Base-by-base conservation (phyloP, 2,329 filamentous ascomycete species). In the Monosporascus cannonballus region DNA sequence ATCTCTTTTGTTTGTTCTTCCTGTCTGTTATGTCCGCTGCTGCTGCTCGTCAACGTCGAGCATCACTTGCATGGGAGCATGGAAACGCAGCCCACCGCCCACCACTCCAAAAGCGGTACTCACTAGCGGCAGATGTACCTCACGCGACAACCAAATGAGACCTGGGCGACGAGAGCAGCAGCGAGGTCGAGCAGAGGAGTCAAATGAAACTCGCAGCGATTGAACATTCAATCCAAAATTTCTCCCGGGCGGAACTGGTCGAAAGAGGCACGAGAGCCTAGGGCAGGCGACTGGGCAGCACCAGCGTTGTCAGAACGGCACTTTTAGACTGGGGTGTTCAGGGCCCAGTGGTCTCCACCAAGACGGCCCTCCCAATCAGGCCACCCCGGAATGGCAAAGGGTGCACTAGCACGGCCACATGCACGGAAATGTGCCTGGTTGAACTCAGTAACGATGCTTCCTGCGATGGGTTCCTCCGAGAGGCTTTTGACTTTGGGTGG, bases 271-370 rank as follows among this genome's bases (percentile, higher is more conserved):
- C 34, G 38, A 48, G 38, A 24, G 51, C 51, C 47, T 50, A 25
- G 51, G 47, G 39, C n/a, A 20, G 39, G n/a, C 39, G 14, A 9
- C 39, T 24, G 18, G 14, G 39, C 39, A 42, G 9, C 47, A 52
- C 47, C 51, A 52, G 49, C 18, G 47, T 52, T 52, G 51, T 27
- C 51, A 52, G 44, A 45, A 53, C 51, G 51, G 51, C 51, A 50
- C 37, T 50, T 53, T 41, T 34, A 20, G 39, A 42, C 39, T 14
- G 39, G 39, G 39, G 39, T 42, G 9, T 9, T 42, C 39, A 42
- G 39, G 39, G 39, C 39, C 30, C 38, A 46, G 42, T 46, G 42
- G 24, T 24, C 24, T 18, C n/a, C 14, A 27, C 42, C 41, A 44
- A 44, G 41, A 30, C 22, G 14, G 20, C 14, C 3, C 24, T 27